phyloP scores from a whole-genome alignment of 768 basidiomycete species.

The Aureoboletus auriporus region DNA sequence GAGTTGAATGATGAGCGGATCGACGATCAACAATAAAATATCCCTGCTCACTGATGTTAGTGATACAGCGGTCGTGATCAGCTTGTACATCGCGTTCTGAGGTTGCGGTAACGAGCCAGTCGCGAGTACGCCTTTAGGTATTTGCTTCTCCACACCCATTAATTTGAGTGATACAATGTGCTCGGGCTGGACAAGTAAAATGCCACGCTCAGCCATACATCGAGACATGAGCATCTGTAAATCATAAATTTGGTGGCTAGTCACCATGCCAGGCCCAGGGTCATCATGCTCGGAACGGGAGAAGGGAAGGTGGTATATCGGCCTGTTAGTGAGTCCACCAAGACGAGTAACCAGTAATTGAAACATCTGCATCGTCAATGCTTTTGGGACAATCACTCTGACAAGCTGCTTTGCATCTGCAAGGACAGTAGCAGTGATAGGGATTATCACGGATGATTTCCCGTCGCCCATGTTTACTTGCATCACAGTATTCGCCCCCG shows the following conservation, averaged over 20 bases:
- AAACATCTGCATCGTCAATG: neutral
- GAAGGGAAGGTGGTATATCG: neutral
- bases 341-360: constrained; percentile 25
- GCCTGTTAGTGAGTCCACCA: constrained; percentile 29
- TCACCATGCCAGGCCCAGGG: neutral
- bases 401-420: constrained; percentile 23
- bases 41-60: neutral
- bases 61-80: neutral
- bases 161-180: neutral
- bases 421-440: constrained; percentile 26
- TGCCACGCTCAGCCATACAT: constrained; percentile 20
- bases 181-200: neutral
- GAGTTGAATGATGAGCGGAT: constrained; percentile 7
- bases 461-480: neutral
- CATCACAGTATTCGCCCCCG: neutral
- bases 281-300: constrained; percentile 13
- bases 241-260: neutral
- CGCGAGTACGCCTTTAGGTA: constrained; percentile 31
- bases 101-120: constrained; percentile 13
- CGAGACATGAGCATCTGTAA: constrained; percentile 30
- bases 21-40: neutral
- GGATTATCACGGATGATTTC: constrained; percentile 10
- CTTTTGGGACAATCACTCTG: constrained; percentile 15
- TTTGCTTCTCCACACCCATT: constrained; percentile 1
- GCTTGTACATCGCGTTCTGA: neutral